Evolutionary conservation across 495 filamentous ascomycete species (phyloP).

Genomic region (Apiosordaria backusii): DNA sequence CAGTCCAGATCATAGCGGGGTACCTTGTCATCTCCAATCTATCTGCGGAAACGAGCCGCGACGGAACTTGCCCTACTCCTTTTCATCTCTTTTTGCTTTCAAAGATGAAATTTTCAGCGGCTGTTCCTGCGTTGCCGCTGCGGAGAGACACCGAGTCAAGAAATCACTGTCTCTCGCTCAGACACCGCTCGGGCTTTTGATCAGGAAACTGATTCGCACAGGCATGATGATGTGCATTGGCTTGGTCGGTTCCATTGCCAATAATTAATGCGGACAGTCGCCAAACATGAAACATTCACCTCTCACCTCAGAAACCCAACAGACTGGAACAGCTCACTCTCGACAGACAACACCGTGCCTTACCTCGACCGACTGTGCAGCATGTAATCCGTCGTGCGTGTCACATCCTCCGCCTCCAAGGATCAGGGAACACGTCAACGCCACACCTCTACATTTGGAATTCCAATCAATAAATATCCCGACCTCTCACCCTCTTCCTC

Average conservation of each 20-base stretch:
- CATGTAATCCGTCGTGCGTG: too few relatives aligned
- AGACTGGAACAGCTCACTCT: neutral
- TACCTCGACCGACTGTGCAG: too few relatives aligned
- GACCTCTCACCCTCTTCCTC: neutral
- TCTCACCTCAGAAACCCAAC: neutral
- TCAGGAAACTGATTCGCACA: too few relatives aligned
- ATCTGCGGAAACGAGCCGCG: neutral
- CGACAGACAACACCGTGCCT: too few relatives aligned
- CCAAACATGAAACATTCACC: neutral
- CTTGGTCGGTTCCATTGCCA: too few relatives aligned
- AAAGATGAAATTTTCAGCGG: too few relatives aligned
- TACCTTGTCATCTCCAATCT: neutral
- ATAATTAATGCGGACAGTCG: neutral
- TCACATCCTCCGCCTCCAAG: too few relatives aligned
- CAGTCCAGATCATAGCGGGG: conserved; percentile 11
- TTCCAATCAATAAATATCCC: neutral
- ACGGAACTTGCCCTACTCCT: neutral
- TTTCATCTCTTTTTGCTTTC: too few relatives aligned
- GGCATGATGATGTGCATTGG: neutral
- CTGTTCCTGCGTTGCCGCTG: neutral
- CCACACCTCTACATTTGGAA: neutral
- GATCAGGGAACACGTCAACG: neutral
- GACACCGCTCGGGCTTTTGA: neutral
- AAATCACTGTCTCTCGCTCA: neutral
- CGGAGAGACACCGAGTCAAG: neutral